phyloP scores from a whole-genome alignment of 306 rosid genomes.

The Corylus heterophylla region DNA sequence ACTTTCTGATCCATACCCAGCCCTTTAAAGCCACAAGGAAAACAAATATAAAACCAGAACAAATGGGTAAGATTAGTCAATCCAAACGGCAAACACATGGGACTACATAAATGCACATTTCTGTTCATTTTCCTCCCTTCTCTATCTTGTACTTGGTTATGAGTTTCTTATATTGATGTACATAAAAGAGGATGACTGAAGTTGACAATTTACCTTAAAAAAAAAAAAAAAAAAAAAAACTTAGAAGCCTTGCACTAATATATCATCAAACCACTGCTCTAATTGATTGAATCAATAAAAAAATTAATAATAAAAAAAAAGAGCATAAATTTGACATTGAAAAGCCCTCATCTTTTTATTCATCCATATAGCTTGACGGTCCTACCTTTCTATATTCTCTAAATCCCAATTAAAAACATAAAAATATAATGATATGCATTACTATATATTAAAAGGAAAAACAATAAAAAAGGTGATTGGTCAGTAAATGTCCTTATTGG shows the following conservation, averaged over 20 bases:
- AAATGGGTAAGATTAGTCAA: not conserved
- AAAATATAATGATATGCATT: not conserved
- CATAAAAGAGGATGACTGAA: not conserved
- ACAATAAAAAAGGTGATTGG: not conserved
- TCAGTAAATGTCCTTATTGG: not conserved
- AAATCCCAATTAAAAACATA: not conserved
- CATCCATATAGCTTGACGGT: not conserved
- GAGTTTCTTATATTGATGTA: not conserved
- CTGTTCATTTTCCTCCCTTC: not conserved
- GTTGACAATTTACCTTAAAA: not conserved
- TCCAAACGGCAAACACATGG: not conserved
- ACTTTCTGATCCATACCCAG: conserved; percentile 96
- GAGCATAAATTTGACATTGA: not conserved
- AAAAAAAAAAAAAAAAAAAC: not conserved
- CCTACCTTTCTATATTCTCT: not conserved
- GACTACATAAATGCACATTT: not conserved
- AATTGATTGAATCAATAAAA: not conserved
- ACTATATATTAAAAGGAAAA: not conserved
- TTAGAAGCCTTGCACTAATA: not conserved
- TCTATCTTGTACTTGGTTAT: not conserved
- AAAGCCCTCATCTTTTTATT: not conserved
- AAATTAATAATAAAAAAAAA: not conserved
- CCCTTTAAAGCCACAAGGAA: conserved; percentile 52
- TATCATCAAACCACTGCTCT: not conserved
- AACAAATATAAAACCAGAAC: conserved; percentile 1